Base-by-base conservation (phyloP, 2,329 filamentous ascomycete species). In the Pseudogymnoascus sp. region DNA sequence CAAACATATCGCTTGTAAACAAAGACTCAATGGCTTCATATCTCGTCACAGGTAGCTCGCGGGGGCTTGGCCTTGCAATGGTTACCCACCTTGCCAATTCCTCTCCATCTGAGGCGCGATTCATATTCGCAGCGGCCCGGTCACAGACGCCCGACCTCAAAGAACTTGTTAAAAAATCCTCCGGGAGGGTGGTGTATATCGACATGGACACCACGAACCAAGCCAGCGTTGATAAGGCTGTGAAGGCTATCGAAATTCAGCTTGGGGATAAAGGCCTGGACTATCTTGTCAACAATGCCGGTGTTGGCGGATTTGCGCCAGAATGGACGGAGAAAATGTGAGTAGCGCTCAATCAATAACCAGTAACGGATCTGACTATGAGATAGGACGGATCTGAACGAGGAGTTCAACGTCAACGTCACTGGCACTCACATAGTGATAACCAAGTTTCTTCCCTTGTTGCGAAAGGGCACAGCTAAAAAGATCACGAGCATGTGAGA, bases 31-130 rank as follows among this genome's bases (percentile, higher is more conserved):
- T 65, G 63, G 60, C 60, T 59, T 65, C 62, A 20, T 65, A 65
- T 20, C 33, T 65, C 11, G 58, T 69, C 22, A 68, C 68, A 4
- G 66, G 68, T 35, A 62, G 63, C 25, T 65, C 64, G 39, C 66
- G 66, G 4, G 68, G 67, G 18, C 64, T 69, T 12, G 68, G 68
- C 12, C 64, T 67, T 3, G 66, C 59, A 28, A 67, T 67, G 30
- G 60, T 62, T 18, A 47, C 59, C n/a, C 65, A 68, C 15, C 65
- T 69, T 36, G 64, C 64, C n/a, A 59, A 59, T 43, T 59, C 43
- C 15, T 11, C 30, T 59, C 28, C 15, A 18, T 59, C n/a, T 18
- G 18, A 39, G 25, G 58, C 15, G 14, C 30, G 25, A 11, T 15
- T 43, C 18, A 9, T 60, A 41, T 39, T 60, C 2, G 58, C 58